Percentiles rank a stretch among this genome's conserved stretches.
Conservation (phyloP, 306 rosid species). For the Cajanus cajan region DNA sequence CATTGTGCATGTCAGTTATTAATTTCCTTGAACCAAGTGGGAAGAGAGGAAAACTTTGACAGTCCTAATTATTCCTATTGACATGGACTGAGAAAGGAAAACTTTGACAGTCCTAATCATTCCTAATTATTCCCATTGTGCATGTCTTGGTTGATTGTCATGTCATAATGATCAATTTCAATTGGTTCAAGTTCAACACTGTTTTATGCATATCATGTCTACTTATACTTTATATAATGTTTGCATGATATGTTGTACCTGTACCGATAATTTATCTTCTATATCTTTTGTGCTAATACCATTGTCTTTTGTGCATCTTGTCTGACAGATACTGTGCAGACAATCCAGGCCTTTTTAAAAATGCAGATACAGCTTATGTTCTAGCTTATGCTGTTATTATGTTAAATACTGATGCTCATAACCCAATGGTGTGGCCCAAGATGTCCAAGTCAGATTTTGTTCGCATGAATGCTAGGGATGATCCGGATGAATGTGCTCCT, state of each 20-base stretch:
- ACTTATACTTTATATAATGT: conserved; percentile 1
- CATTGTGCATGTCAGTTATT: conserved; percentile 19
- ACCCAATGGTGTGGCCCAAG: conserved; percentile 99
- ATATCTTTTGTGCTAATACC: conserved; percentile 30
- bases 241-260: conserved; percentile 3
- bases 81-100: not conserved
- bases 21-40: not conserved
- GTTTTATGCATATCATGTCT: not conserved
- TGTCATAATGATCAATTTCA: conserved; percentile 7
- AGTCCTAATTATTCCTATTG: conserved; percentile 5
- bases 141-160: conserved; percentile 4
- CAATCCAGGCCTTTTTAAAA: conserved; percentile 90
- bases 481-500: conserved; percentile 90
- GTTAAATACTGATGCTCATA: conserved; percentile 98
- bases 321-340: conserved; percentile 94
- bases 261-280: conserved; percentile 22
- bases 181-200: not conserved
- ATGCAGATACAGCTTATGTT: conserved; percentile 98
- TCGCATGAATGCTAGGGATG: conserved; percentile 85
- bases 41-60: not conserved
- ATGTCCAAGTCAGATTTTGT: conserved; percentile 93
- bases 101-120: not conserved
- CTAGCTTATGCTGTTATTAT: conserved; percentile 96
- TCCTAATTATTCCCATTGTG: too few relatives aligned
- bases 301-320: conserved; percentile 33